phyloP scores from a whole-genome alignment of 257 asterid genomes.

The Anisodus tanguticus region DNA sequence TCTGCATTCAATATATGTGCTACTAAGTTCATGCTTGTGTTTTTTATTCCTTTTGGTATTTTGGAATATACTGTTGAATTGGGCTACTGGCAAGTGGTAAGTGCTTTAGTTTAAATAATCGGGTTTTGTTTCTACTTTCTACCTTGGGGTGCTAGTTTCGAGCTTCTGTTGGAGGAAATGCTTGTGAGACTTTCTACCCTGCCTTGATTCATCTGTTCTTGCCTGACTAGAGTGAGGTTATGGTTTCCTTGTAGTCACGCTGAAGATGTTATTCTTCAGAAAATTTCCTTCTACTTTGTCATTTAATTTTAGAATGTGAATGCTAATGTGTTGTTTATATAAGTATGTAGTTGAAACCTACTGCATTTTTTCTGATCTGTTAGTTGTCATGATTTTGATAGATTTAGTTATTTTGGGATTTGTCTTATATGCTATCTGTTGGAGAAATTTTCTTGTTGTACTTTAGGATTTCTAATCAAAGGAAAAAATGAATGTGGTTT shows the following conservation, averaged over 20 bases:
- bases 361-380: neutral
- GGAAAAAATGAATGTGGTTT: neutral
- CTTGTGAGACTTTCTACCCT: neutral
- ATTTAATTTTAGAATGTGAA: neutral
- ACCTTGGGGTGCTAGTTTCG: constrained; percentile 3
- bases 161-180: constrained; percentile 14
- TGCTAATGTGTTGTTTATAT: neutral
- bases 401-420: neutral
- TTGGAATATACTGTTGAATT: neutral
- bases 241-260: neutral
- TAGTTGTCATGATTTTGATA: neutral
- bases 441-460: neutral
- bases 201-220: constrained; percentile 1
- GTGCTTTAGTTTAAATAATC: neutral
- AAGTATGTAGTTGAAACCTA: neutral
- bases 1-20: neutral
- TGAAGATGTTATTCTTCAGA: neutral
- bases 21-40: neutral
- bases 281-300: neutral
- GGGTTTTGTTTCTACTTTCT: neutral
- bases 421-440: neutral
- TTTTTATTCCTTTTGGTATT: neutral
- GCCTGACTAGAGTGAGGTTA: constrained; percentile 6
- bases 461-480: neutral
- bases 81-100: neutral